A percentile compares a stretch with the other conserved stretches of the same genome.
phyloP scores from a whole-genome alignment of 768 basidiomycete species.

The Trametes cubensis region DNA sequence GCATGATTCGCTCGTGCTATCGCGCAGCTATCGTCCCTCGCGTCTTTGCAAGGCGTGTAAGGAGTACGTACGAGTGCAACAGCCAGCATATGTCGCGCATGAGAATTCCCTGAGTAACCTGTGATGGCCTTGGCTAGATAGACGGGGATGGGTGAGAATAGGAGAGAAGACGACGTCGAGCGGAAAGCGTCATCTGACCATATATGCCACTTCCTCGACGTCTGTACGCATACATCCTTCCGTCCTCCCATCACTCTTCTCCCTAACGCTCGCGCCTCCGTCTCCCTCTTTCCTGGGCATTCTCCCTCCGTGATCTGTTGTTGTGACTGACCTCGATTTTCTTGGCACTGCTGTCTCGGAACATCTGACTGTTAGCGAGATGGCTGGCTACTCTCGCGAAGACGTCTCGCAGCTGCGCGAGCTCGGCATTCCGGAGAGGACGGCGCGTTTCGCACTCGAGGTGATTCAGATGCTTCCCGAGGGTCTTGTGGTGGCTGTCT shows the following conservation, averaged over 20 bases:
- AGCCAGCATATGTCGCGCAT: no score
- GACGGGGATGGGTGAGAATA: no score
- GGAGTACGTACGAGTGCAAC: not conserved
- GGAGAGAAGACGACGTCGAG: not conserved
- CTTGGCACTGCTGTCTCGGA: not conserved
- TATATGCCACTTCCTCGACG: not conserved
- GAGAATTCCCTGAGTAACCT: not conserved
- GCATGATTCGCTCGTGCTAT: not conserved
- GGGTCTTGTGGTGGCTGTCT: not conserved
- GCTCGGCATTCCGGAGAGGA: constrained; percentile 16
- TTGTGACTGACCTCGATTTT: not conserved
- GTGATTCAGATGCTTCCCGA: constrained; percentile 14
- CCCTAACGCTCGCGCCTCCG: not conserved
- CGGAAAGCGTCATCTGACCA: constrained; percentile 2
- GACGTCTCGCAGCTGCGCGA: constrained; percentile 19
- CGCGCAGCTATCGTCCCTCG: not conserved
- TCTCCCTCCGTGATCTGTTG: not conserved
- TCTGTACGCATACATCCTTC: not conserved
- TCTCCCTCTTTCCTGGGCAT: not conserved
- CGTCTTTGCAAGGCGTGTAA: not conserved
- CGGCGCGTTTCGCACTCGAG: constrained; percentile 23
- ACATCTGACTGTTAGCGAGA: not conserved
- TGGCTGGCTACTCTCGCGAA: constrained; percentile 7
- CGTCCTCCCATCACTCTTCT: not conserved
- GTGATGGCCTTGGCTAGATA: no score